Evolutionary conservation across 306 rosid species (phyloP).

Genomic region (Cucurbita argyrosperma): DNA sequence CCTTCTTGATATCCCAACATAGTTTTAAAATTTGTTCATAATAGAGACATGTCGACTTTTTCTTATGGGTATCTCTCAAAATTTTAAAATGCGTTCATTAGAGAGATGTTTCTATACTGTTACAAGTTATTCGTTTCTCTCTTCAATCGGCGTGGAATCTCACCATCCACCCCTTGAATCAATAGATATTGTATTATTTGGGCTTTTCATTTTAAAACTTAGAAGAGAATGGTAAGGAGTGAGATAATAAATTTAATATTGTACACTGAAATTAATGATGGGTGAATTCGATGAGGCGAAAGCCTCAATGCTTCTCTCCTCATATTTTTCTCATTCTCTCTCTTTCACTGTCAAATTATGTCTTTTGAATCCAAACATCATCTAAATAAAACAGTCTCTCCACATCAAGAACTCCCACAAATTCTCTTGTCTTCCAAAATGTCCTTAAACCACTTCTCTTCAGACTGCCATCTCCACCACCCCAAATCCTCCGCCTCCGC

Average conservation of each 20-base stretch:
- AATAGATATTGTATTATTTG: too few relatives aligned
- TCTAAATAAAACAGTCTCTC: background rate
- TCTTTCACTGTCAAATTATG: slow-evolving; percentile 17
- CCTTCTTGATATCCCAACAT: too few relatives aligned
- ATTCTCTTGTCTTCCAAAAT: slow-evolving; percentile 1
- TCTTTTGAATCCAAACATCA: slow-evolving; percentile 10
- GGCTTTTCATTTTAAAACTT: too few relatives aligned
- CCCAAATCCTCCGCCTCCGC: background rate
- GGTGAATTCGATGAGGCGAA: slow-evolving; percentile 31
- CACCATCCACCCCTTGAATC: too few relatives aligned
- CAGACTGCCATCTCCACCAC: slow-evolving; percentile 26
- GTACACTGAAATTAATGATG: slow-evolving; percentile 26
- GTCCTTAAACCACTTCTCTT: slow-evolving; percentile 41
- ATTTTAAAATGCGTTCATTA: too few relatives aligned
- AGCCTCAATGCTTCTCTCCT: slow-evolving; percentile 32
- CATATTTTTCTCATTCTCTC: background rate
- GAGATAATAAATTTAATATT: background rate
- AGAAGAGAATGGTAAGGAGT: background rate
- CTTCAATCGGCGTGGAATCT: too few relatives aligned
- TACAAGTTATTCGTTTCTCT: too few relatives aligned
- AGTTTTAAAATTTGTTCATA: too few relatives aligned
- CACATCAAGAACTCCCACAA: background rate
- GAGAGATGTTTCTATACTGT: too few relatives aligned
- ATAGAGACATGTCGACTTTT: too few relatives aligned
- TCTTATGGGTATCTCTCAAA: too few relatives aligned